Evolutionary conservation across 2,329 filamentous ascomycete genomes (phyloP), one percentile per base, ranked within the genome.

Genomic region (Hymenotorrendiella dingleyae): DNA sequence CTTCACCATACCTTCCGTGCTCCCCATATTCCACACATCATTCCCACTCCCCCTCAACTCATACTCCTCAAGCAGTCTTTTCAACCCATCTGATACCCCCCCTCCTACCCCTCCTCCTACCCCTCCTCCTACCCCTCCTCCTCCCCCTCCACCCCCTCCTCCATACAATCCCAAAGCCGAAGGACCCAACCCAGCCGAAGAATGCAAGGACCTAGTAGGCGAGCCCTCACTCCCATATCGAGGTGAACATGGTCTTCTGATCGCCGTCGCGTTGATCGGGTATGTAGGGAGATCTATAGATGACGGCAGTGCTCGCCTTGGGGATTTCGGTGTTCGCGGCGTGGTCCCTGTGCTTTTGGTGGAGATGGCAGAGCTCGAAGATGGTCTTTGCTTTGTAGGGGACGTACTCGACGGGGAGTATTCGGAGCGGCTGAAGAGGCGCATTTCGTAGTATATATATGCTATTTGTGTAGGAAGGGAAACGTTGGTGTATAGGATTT

Each of bases 51-150:
- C 22, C 14, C 38, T 40, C 1, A 42, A 46, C 30, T 52, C 47
- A 28, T 47, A 54, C 14, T 50, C 45, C 19, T 50, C 43, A 12
- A 54, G 17, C 20, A 53, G 30, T 19, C 41, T 45, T 5, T 20
- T 12, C 34, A 40, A 17, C 27, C 22, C 23, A 8, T 42, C 33
- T 17, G 24, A 33, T 6, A 12, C n/a, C 11, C 11, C 5, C 4
- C 12, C n/a, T 29, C n/a, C 10, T 7, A n/a, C n/a, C n/a, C n/a
- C n/a, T 19, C 41, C 43, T 5, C 23, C 11, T 30, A 40, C 12
- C 27, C 22, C 23, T 6, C 37, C 33, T 17, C 17, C 19, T 6
- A 12, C n/a, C 11, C 11, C 5, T 4, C 12, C n/a, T 29, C n/a
- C 10, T 7, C n/a, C n/a, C n/a, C n/a, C n/a, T n/a, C n/a, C n/a